These are phyloP conservation scores for Oropetium thomaeum DNA, from an alignment of 176 grass and related monocot genomes.

Conservation along the genomic window DNA sequence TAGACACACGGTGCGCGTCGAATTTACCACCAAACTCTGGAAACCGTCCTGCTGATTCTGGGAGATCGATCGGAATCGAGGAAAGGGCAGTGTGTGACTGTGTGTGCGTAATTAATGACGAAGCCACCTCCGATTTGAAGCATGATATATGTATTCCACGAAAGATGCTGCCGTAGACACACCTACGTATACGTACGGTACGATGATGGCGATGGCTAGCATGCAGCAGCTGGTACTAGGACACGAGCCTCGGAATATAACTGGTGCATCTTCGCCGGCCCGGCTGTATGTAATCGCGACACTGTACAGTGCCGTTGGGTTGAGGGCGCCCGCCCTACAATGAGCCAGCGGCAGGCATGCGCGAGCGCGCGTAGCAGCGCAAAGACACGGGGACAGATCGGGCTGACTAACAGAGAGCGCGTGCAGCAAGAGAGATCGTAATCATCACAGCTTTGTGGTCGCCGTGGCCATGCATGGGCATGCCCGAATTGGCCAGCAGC, in stretches of 20 bases:
- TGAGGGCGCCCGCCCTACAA: neutral
- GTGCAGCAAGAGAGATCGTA: neutral
- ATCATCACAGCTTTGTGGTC: neutral
- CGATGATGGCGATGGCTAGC: neutral
- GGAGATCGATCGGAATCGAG: neutral
- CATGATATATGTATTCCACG: too few relatives aligned
- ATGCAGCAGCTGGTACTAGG: neutral
- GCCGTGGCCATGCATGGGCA: neutral
- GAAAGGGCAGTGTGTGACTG: too few relatives aligned
- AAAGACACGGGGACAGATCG: neutral
- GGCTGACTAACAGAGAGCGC: neutral
- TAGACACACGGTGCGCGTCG: conserved; percentile 4
- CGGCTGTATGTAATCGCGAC: neutral
- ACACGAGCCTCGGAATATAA: neutral
- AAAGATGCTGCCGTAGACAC: neutral
- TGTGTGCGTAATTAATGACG: too few relatives aligned
- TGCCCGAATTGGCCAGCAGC: neutral
- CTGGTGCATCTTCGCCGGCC: neutral
- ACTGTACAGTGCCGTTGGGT: conserved; percentile 18
- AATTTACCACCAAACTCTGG: neutral
- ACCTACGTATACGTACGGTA: too few relatives aligned
- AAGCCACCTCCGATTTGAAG: neutral
- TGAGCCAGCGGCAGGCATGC: too few relatives aligned
- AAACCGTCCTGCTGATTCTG: neutral
- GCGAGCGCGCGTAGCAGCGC: neutral